Percentiles rank a stretch among this genome's conserved stretches.
These are phyloP conservation scores for Aspergillus sparsus DNA, from an alignment of 495 filamentous ascomycete genomes.

Conservation along the genomic window DNA sequence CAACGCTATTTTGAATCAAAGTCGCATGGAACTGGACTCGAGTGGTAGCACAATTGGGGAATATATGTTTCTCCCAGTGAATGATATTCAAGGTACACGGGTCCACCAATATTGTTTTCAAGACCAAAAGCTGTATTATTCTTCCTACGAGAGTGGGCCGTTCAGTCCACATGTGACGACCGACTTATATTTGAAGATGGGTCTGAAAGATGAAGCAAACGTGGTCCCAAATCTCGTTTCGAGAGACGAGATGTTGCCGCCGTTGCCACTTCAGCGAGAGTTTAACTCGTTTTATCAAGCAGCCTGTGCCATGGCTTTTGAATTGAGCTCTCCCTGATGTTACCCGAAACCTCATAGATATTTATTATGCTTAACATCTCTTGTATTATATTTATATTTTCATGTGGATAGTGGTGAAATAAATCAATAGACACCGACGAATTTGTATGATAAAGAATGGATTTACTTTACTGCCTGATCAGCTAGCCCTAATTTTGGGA, in stretches of 20 bases:
- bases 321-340: constrained; percentile 31
- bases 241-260: not conserved
- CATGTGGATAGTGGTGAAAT: too few relatives aligned
- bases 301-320: constrained; percentile 42
- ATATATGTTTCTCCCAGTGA: constrained; percentile 41
- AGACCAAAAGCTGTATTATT: constrained; percentile 33
- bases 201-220: constrained; percentile 10
- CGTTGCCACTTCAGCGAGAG: constrained; percentile 23
- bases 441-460: too few relatives aligned
- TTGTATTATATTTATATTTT: too few relatives aligned
- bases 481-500: too few relatives aligned
- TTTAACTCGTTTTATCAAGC: constrained; percentile 44
- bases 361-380: too few relatives aligned
- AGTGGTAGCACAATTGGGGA: constrained; percentile 26
- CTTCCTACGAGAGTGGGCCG: constrained; percentile 38
- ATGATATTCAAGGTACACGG: constrained; percentile 29
- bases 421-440: too few relatives aligned
- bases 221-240: not conserved
- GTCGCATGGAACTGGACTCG: not conserved
- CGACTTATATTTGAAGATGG: constrained; percentile 37
- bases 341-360: too few relatives aligned
- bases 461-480: too few relatives aligned
- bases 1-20: constrained; percentile 9
- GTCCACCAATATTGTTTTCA: constrained; percentile 35
- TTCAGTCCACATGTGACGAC: constrained; percentile 31